These are phyloP conservation scores for Fraxinus pennsylvanica DNA, from an alignment of 257 asterid genomes.

Conservation along the genomic window DNA sequence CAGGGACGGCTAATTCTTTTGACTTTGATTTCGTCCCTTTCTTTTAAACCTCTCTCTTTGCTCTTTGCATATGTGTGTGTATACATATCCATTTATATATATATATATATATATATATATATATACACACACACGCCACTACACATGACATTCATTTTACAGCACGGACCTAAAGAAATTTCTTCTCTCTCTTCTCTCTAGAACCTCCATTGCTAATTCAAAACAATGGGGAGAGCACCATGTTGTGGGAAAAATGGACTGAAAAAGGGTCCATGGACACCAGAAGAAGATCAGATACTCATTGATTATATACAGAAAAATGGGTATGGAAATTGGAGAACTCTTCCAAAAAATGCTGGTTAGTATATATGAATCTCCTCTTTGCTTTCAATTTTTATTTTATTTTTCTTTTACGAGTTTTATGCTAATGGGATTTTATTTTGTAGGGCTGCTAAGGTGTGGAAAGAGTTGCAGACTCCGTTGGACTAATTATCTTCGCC, in stretches of 20 bases:
- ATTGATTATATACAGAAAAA: conserved; percentile 58
- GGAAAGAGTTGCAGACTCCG: conserved; percentile 87
- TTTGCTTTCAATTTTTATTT: background rate
- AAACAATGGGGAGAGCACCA: conserved; percentile 72
- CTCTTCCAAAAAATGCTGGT: conserved; percentile 85
- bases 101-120: background rate
- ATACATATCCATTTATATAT: conserved; percentile 8
- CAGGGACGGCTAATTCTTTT: conserved; percentile 69
- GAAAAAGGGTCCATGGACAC: conserved; percentile 93
- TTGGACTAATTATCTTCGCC: conserved; percentile 86
- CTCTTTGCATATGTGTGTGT: no score
- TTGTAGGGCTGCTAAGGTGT: conserved; percentile 70
- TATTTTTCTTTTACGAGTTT: background rate
- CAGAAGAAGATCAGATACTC: conserved; percentile 76
- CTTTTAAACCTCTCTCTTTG: background rate
- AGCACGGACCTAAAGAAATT: conserved; percentile 16
- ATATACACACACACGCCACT: no score
- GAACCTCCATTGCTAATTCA: no score
- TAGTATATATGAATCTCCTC: background rate
- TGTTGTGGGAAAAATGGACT: conserved; percentile 80
- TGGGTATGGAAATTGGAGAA: conserved; percentile 84
- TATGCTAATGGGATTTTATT: background rate
- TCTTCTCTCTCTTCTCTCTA: conserved; percentile 7
- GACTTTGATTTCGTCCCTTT: conserved; percentile 20
- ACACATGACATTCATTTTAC: background rate